These are phyloP conservation scores for Fraxinus excelsior DNA, from an alignment of 257 asterid species.

Conservation along the genomic window DNA sequence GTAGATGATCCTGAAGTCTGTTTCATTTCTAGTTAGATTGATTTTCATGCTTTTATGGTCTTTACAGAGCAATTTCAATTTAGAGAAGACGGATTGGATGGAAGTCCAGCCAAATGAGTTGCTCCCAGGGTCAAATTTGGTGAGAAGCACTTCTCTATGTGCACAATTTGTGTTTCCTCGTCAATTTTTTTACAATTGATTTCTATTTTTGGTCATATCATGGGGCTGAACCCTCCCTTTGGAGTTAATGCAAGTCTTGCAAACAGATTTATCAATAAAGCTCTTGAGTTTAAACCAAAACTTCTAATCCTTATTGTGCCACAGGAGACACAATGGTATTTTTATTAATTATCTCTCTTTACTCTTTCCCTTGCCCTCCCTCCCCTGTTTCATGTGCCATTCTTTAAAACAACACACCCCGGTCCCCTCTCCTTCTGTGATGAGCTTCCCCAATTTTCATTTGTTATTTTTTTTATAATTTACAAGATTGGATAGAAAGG, in stretches of 20 bases:
- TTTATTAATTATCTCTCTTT: background rate
- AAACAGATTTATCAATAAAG: conserved; percentile 70
- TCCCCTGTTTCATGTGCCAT: background rate
- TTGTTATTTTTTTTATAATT: too few species aligned
- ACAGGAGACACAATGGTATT: conserved; percentile 63
- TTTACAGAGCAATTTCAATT: conserved; percentile 73
- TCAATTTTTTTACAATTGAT: conserved; percentile 18
- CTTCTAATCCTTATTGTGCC: conserved; percentile 84
- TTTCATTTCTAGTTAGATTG: conserved; percentile 4
- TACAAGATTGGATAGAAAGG: conserved; percentile 64
- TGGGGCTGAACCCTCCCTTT: conserved; percentile 97
- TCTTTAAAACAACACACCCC: background rate
- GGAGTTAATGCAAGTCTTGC: conserved; percentile 79
- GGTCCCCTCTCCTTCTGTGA: background rate
- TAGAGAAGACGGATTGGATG: conserved; percentile 91
- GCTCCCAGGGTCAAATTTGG: conserved; percentile 76
- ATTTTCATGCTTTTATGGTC: conserved; percentile 18
- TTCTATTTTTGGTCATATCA: conserved; percentile 53
- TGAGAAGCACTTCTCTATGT: conserved; percentile 38
- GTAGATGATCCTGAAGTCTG: background rate
- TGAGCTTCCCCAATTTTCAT: background rate
- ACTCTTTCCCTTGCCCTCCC: background rate
- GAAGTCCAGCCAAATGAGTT: conserved; percentile 53
- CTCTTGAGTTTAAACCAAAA: conserved; percentile 92
- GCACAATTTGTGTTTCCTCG: conserved; percentile 15